These are phyloP conservation scores for Eucalyptus cloeziana DNA, from an alignment of 345 rosid genomes.

Conservation along the genomic window DNA sequence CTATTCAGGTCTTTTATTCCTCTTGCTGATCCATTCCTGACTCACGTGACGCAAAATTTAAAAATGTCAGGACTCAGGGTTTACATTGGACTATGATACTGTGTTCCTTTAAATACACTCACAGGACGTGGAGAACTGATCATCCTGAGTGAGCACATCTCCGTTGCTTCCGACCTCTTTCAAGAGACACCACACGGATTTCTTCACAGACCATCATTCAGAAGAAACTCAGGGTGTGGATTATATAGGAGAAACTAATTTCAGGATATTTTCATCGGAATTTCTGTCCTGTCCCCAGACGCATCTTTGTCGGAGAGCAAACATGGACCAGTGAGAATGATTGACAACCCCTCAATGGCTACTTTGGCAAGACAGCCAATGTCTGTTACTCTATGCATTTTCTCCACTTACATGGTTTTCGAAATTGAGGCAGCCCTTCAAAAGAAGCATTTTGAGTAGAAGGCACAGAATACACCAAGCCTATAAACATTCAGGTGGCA, in stretches of 20 bases:
- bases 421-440: neutral
- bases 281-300: neutral
- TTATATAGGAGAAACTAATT: neutral
- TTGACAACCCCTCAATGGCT: neutral
- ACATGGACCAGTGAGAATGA: neutral
- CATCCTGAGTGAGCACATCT: neutral
- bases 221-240: neutral
- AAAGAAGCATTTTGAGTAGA: neutral
- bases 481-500: neutral
- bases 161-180: neutral
- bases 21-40: neutral
- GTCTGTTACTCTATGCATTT: neutral
- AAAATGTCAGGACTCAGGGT: neutral
- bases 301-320: neutral
- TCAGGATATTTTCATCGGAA: neutral
- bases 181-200: neutral
- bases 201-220: neutral
- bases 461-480: neutral
- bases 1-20: neutral
- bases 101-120: neutral
- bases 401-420: neutral
- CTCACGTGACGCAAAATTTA: neutral
- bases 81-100: neutral
- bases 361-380: neutral
- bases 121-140: neutral